Evolutionary conservation across 192 early-diverging fungal genomes (phyloP), one percentile per base, ranked within the genome.

Genomic region (Mortierella alpina): DNA sequence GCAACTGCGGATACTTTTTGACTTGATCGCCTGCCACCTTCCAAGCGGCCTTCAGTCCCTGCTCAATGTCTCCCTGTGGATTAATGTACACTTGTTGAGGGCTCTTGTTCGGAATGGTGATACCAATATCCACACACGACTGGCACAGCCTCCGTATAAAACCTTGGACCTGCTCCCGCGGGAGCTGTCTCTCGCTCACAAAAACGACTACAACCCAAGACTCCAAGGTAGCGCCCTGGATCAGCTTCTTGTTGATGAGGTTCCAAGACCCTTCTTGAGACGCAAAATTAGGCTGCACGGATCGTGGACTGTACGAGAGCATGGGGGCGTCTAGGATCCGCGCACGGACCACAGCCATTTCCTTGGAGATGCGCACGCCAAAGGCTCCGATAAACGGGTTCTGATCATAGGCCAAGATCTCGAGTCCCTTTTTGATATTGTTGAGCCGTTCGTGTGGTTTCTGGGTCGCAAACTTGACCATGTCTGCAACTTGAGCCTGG

Each of bases 401-500:
- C 66, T 77, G 87, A 68, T 70, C 75, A 70, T 93, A 90, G 55
- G 89, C 70, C 13, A 98, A 76, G 31, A 93, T 75, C 10, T 83
- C 77, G 47, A 95, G 78, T 14, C 91, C 93, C 22, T 93, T 86
- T 7, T 84, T 87, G 68, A 99, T 98, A 52, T 90, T 92, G 67
- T 93, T 86, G 61, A 89, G 87, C 59, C 96, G 93, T 13, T 91
- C 88, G 54, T 85, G 80, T 0, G 97, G 97, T 39, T 84, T 84
- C 81, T 93, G 90, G 68, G 92, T 93, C 0, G 96, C 95, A 82
- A 96, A 95, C 49, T 90, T 95, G 69, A 99, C 97, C 96, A 98
- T 98, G 67, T 97, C 94, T 0, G 94, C 93, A 0, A 95, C 97
- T 84, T 97, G 93, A 31, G 80, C 77, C 51, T 97, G 94, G 68